phyloP scores from a whole-genome alignment of 345 rosid species.

The Hypericum androsaemum region DNA sequence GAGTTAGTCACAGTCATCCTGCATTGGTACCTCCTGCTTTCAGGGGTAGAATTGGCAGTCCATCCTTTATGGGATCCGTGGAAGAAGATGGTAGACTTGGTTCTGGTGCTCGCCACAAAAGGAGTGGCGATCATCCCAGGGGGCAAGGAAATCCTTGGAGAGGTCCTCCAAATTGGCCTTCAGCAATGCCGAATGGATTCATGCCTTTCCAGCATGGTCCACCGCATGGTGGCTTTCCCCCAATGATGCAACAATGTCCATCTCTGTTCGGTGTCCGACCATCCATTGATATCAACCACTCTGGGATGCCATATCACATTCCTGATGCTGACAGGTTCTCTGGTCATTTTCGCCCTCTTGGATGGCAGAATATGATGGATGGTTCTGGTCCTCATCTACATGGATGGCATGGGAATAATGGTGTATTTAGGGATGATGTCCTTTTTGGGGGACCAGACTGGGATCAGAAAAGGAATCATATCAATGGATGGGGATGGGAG shows the following conservation, averaged over 20 bases:
- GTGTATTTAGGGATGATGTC: constrained; percentile 69
- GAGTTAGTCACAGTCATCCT: constrained; percentile 43
- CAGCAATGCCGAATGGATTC: constrained; percentile 70
- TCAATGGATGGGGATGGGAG: constrained; percentile 76
- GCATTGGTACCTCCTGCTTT: constrained; percentile 45
- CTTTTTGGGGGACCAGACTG: constrained; percentile 73
- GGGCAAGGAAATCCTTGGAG: constrained; percentile 89
- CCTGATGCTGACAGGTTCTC: constrained; percentile 77
- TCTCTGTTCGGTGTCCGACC: constrained; percentile 72
- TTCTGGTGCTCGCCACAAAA: constrained; percentile 41
- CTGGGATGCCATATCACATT: constrained; percentile 69
- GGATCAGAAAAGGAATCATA: constrained; percentile 67
- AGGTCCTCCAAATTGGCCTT: constrained; percentile 72
- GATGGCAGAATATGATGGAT: constrained; percentile 93
- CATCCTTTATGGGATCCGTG: constrained; percentile 49
- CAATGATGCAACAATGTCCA: constrained; percentile 71
- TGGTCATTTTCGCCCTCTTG: constrained; percentile 73
- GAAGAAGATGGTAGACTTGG: constrained; percentile 64
- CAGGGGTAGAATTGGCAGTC: constrained; percentile 57
- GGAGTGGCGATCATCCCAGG: constrained; percentile 60
- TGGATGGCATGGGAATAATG: constrained; percentile 84
- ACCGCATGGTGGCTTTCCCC: constrained; percentile 66
- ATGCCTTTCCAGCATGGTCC: constrained; percentile 85
- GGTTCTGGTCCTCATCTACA: constrained; percentile 72
- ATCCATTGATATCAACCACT: constrained; percentile 66